Evolutionary conservation across 305 asterid species (phyloP).

Genomic region (Fraxinus floribunda): DNA sequence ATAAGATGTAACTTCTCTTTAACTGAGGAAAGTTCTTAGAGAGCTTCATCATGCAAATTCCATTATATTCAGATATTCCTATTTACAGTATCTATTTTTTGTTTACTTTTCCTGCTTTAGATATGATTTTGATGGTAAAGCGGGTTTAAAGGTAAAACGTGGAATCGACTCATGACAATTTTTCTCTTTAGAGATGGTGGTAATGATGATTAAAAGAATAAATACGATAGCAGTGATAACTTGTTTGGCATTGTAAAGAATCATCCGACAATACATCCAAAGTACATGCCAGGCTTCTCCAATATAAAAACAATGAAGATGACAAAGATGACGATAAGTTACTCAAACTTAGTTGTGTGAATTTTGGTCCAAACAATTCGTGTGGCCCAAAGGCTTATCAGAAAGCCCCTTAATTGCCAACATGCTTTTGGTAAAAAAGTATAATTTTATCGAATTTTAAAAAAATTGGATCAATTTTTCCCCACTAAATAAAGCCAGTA

Average conservation of each 20-base stretch:
- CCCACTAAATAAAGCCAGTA: neutral
- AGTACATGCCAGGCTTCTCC: neutral
- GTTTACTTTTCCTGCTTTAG: neutral
- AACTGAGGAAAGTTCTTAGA: neutral
- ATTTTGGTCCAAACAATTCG: neutral
- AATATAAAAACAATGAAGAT: neutral
- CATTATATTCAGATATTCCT: neutral
- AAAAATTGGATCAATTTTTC: neutral
- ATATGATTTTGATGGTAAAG: neutral
- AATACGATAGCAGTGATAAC: neutral
- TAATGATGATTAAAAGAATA: neutral
- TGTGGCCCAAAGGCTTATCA: neutral
- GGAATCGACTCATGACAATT: constrained; percentile 1
- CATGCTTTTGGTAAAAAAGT: neutral
- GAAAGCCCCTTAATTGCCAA: neutral
- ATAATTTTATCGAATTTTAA: neutral
- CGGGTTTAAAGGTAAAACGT: neutral
- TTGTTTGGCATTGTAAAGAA: neutral
- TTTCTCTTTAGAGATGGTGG: neutral
- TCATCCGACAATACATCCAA: neutral
- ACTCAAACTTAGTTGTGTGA: neutral
- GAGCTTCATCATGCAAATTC: neutral
- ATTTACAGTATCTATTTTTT: neutral
- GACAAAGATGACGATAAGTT: neutral
- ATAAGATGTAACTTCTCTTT: neutral